A percentile compares a stretch with the other conserved stretches of the same genome.
Conservation (phyloP, 805 yeast species). For the Lipomyces orientalis region DNA sequence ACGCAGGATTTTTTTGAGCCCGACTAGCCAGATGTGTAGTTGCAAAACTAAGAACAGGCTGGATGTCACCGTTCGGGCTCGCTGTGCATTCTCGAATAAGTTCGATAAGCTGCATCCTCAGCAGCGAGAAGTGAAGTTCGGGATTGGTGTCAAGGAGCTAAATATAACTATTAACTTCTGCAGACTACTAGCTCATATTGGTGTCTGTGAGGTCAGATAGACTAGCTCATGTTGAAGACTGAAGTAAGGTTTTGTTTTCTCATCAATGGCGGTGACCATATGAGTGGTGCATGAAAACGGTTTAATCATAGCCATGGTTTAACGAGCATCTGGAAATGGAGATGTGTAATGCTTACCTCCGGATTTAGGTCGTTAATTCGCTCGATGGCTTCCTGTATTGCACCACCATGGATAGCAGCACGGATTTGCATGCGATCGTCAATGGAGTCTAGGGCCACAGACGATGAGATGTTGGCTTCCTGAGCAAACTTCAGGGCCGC, state of each 20-base stretch:
- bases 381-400: slow-evolving; percentile 63
- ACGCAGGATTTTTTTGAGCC: slow-evolving; percentile 57
- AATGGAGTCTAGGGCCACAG: slow-evolving; percentile 57
- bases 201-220: slow-evolving; percentile 33
- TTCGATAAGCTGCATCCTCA: slow-evolving; percentile 77
- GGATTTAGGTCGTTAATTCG: slow-evolving; percentile 66
- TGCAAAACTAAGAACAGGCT: slow-evolving; percentile 46
- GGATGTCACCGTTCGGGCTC: slow-evolving; percentile 29
- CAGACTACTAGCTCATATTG: slow-evolving; percentile 37
- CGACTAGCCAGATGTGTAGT: slow-evolving; percentile 58
- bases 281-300: slow-evolving; percentile 43
- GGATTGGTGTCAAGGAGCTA: slow-evolving; percentile 64
- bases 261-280: slow-evolving; percentile 34
- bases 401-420: slow-evolving; percentile 60
- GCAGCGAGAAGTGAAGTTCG: slow-evolving; percentile 70
- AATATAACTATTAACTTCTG: not conserved
- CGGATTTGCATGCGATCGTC: slow-evolving; percentile 60
- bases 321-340: not conserved
- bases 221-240: slow-evolving; percentile 41
- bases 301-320: slow-evolving; percentile 34
- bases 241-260: slow-evolving; percentile 38
- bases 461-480: slow-evolving; percentile 50
- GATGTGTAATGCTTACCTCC: slow-evolving; percentile 43
- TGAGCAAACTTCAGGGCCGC: slow-evolving; percentile 67
- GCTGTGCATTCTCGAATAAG: slow-evolving; percentile 65